Base-by-base conservation (phyloP, 495 filamentous ascomycete species). In the Hypoxylon perforatum region DNA sequence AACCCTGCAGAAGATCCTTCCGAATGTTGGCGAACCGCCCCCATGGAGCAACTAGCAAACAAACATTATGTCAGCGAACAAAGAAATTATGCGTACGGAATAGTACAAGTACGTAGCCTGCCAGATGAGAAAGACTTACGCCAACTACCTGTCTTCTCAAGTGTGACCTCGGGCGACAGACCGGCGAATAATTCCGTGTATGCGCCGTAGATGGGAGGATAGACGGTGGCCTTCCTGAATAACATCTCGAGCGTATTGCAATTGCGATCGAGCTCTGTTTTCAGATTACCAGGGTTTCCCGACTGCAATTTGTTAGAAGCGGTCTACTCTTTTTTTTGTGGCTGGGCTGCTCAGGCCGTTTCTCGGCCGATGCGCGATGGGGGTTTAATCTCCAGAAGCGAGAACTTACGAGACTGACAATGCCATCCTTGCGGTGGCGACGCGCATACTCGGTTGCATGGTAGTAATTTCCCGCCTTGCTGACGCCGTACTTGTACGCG, bases 141-240 rank as follows among this genome's bases (percentile, higher is more conserved):
- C 52, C 65, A 73, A 53, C 53, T 50, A 11, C 68, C 71, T 12
- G 63, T 63, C 42, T 68, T 71, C n/a, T 72, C 61, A 15, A 69
- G 28, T 35, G 63, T 77, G n/a, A 82, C 61, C 22, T 81, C 77
- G 15, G 75, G 67, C 10, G 76, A 80, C 46, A 82, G 66, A 2
- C 75, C 79, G 14, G 79, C 80, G 60, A 76, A 84, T 1, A 84
- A 65, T 68, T 79, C 76, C 2, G 80, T 80, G 47, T 83, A 83
- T 1, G 80, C 81, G 4, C 81, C 81, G 44, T 77, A 73, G 33
- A 77, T 59, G 1, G 71, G 30, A 11, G 73, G 71, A 50, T 75
- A 63, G 2, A 67, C 39, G 17, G 73, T 42, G 0, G 54, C 14
- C 11, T 70, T 67, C 22, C 56, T 57, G 38, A 33, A 50, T 15